Percentiles rank a stretch among this genome's conserved stretches.
phyloP scores from a whole-genome alignment of 2,329 filamentous ascomycete species.

The Conoideocrella luteorostrata region DNA sequence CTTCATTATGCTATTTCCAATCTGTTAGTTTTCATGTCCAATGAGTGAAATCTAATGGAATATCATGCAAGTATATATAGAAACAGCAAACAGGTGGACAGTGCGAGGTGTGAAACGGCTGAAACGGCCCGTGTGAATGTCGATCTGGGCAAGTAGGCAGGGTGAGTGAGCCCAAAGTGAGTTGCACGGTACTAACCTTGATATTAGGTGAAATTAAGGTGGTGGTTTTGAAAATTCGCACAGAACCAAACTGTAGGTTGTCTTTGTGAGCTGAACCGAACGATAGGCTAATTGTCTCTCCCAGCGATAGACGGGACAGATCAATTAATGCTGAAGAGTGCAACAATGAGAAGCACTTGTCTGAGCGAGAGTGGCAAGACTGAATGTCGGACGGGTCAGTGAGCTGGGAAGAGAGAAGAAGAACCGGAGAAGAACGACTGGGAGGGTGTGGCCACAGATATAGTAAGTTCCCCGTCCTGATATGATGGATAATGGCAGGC shows the following conservation, averaged over 20 bases:
- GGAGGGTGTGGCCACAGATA: constrained; percentile 11
- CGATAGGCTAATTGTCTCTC: constrained; percentile 9
- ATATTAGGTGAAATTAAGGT: constrained; percentile 2
- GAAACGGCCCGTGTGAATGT: not conserved
- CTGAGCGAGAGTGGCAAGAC: constrained; percentile 8
- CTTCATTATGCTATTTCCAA: constrained; percentile 27
- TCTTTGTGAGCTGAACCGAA: constrained; percentile 1
- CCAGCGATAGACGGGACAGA: constrained; percentile 28
- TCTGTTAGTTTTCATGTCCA: not conserved
- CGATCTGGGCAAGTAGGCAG: not conserved
- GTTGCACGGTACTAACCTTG: constrained; percentile 2
- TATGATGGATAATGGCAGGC: not conserved
- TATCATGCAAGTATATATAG: too few relatives aligned
- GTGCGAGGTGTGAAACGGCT: not conserved
- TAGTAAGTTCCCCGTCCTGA: constrained; percentile 3
- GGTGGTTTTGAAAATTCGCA: not conserved
- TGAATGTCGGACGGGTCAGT: constrained; percentile 1
- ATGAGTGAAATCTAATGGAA: too few relatives aligned
- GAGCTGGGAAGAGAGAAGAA: not conserved
- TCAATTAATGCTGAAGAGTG: constrained; percentile 17
- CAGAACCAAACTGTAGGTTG: not conserved
- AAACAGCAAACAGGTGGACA: too few relatives aligned
- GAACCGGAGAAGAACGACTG: not conserved
- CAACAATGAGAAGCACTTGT: constrained; percentile 8
- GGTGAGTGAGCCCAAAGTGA: constrained; percentile 5